Conservation (phyloP, 768 basidiomycete species). For the Lentinus brumalis region DNA sequence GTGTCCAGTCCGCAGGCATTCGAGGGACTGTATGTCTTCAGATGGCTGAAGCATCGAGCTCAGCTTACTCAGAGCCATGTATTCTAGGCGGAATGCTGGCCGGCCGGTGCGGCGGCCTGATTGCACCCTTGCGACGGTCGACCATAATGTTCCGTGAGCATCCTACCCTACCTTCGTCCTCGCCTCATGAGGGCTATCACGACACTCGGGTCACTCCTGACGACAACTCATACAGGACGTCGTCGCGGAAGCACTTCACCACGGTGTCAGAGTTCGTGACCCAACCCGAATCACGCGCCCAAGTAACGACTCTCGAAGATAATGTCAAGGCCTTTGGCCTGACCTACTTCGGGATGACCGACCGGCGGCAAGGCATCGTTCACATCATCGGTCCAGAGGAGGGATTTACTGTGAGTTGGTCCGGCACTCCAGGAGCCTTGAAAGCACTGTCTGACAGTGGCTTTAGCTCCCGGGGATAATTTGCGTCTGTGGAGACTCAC, state of each 20-base stretch:
- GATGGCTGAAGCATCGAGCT: too few relatives aligned
- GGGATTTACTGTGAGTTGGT: slow-evolving; percentile 52
- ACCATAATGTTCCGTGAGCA: slow-evolving; percentile 58
- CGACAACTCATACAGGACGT: slow-evolving; percentile 37
- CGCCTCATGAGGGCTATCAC: too few relatives aligned
- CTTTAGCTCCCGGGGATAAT: slow-evolving; percentile 46
- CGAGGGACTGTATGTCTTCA: slow-evolving; percentile 47
- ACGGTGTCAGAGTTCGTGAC: slow-evolving; percentile 50
- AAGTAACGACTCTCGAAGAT: slow-evolving; percentile 60
- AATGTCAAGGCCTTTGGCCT: slow-evolving; percentile 68
- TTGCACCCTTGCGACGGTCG: slow-evolving; percentile 63
- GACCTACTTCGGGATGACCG: slow-evolving; percentile 68
- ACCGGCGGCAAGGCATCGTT: slow-evolving; percentile 60
- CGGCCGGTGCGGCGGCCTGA: slow-evolving; percentile 61
- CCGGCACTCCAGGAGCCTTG: not conserved
- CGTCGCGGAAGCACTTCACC: slow-evolving; percentile 53
- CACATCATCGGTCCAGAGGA: slow-evolving; percentile 71
- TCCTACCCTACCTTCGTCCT: too few relatives aligned
- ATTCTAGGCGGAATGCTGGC: slow-evolving; percentile 46
- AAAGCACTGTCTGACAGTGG: not conserved
- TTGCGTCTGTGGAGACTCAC: slow-evolving; percentile 65
- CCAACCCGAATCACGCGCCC: slow-evolving; percentile 59
- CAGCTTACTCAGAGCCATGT: not conserved
- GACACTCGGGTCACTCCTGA: not conserved
- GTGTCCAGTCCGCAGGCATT: slow-evolving; percentile 68